Evolutionary conservation across 148 eudicot species (phyloP).

Genomic region (Drosera capensis): DNA sequence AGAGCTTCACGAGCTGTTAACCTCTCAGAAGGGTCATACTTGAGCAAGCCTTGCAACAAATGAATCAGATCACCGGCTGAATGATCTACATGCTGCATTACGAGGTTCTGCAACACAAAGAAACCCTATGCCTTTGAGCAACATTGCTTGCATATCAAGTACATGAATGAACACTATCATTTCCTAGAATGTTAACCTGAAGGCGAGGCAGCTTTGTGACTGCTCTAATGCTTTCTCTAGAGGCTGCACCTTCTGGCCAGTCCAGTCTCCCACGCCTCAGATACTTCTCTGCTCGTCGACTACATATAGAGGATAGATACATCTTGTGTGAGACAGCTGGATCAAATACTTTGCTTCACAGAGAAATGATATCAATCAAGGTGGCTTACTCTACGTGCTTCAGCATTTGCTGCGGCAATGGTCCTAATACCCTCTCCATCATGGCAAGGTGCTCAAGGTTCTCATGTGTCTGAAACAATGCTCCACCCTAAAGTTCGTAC

Average conservation of each 20-base stretch:
- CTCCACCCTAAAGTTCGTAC: slow-evolving; percentile 22
- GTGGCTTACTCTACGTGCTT: slow-evolving; percentile 33
- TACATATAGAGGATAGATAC: slow-evolving; percentile 1
- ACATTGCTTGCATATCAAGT: too few species aligned
- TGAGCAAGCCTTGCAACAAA: too few species aligned
- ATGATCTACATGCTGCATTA: too few species aligned
- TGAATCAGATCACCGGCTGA: too few species aligned
- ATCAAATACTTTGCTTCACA: not conserved
- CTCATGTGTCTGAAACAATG: slow-evolving; percentile 51
- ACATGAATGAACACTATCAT: too few species aligned
- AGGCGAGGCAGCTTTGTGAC: slow-evolving; percentile 34
- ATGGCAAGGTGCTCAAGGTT: slow-evolving; percentile 55
- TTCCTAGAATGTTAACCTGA: too few species aligned
- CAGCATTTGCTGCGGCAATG: slow-evolving; percentile 42
- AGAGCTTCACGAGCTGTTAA: too few species aligned
- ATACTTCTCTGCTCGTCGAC: slow-evolving; percentile 41
- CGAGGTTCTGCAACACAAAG: too few species aligned
- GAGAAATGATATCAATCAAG: not conserved
- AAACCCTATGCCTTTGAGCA: too few species aligned
- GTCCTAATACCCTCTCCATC: slow-evolving; percentile 57
- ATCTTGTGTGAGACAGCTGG: not conserved
- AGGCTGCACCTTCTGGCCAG: slow-evolving; percentile 38
- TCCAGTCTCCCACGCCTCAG: slow-evolving; percentile 31
- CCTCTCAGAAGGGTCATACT: too few species aligned
- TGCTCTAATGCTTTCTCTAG: slow-evolving; percentile 36